Evolutionary conservation across 306 rosid genomes (phyloP).

Genomic region (Cicer judaicum): DNA sequence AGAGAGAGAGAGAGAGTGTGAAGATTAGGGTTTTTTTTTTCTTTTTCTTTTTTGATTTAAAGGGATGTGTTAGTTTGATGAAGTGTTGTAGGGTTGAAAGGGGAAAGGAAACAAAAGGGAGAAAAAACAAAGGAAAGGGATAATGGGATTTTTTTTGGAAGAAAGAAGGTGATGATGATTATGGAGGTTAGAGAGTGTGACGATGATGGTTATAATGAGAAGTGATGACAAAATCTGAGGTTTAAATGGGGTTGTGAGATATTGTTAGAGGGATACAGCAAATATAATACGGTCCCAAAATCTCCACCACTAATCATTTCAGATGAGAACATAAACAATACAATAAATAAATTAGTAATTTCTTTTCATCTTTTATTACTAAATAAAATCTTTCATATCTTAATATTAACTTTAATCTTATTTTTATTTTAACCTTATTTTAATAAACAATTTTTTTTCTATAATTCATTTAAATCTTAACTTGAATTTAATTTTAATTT

Average conservation of each 20-base stretch:
- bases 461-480: no score
- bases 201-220: conserved; percentile 55
- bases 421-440: no score
- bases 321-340: conserved; percentile 37
- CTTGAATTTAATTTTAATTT: no score
- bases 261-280: conserved; percentile 50
- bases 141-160: conserved; percentile 28
- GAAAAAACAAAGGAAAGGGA: background rate
- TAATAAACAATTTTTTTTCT: no score
- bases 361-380: no score
- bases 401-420: no score
- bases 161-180: conserved; percentile 32
- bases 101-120: conserved; percentile 13
- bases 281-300: conserved; percentile 44
- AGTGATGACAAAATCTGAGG: conserved; percentile 57
- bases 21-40: conserved; percentile 56
- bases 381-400: no score
- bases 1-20: background rate
- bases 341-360: background rate
- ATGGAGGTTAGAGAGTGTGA: conserved; percentile 37
- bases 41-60: conserved; percentile 19
- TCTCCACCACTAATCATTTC: conserved; percentile 55
- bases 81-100: conserved; percentile 27
- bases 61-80: conserved; percentile 23
- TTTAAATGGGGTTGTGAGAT: conserved; percentile 48